Conservation (phyloP, 305 asterid species). For the Salvia sclarea region DNA sequence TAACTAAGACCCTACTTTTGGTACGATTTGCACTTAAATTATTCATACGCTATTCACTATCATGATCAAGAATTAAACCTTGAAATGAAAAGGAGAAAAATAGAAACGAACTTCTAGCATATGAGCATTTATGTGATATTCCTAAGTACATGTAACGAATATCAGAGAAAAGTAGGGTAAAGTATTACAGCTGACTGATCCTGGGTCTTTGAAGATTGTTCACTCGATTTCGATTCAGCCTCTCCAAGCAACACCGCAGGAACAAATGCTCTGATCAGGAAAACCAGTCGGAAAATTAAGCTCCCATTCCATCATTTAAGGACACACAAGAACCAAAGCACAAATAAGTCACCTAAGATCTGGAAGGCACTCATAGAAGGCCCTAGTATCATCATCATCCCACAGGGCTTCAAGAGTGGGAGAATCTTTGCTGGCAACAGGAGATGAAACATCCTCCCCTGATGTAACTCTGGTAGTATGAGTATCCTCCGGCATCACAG, state of each 20-base stretch:
- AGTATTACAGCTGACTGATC: constrained; percentile 69
- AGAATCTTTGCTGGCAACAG: constrained; percentile 76
- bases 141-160: constrained; percentile 17
- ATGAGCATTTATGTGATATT: constrained; percentile 1
- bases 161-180: constrained; percentile 11
- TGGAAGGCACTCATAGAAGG: constrained; percentile 94
- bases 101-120: not conserved
- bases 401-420: constrained; percentile 81
- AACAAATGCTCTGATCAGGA: constrained; percentile 81
- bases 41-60: not conserved
- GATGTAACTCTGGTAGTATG: constrained; percentile 96
- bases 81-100: not conserved
- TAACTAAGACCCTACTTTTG: not conserved
- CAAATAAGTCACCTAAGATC: constrained; percentile 73
- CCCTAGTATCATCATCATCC: constrained; percentile 99
- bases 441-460: constrained; percentile 80
- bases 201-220: constrained; percentile 75
- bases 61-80: constrained; percentile 1
- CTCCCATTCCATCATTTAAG: constrained; percentile 23
- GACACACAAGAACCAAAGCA: constrained; percentile 24
- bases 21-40: constrained; percentile 16
- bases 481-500: constrained; percentile 98
- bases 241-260: constrained; percentile 99
- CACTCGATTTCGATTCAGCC: constrained; percentile 76
- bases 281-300: constrained; percentile 34